Evolutionary conservation across 2,329 filamentous ascomycete species (phyloP).

Genomic region (Cytospora mali): DNA sequence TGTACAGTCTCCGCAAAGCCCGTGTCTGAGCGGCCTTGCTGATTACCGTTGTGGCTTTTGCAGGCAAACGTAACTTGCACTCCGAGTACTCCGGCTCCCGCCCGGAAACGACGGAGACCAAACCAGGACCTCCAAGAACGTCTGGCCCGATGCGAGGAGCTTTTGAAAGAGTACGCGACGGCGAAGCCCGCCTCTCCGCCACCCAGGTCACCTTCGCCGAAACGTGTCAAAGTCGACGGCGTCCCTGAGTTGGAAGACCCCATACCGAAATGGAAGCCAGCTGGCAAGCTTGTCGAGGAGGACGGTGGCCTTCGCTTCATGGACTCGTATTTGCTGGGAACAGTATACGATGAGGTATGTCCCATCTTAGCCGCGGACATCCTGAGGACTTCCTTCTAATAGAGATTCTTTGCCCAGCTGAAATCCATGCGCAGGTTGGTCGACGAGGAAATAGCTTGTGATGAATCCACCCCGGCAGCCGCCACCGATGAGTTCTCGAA

Average conservation of each 20-base stretch:
- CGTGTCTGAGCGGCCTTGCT: slow-evolving; percentile 11
- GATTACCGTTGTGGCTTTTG: neutral
- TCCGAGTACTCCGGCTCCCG: slow-evolving; percentile 61
- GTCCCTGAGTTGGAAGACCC: slow-evolving; percentile 38
- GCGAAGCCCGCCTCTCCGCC: slow-evolving; percentile 33
- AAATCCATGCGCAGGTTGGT: slow-evolving; percentile 62
- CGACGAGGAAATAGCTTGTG: slow-evolving; percentile 48
- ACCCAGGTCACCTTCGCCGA: slow-evolving; percentile 27
- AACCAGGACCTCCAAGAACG: slow-evolving; percentile 65
- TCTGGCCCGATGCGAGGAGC: slow-evolving; percentile 59
- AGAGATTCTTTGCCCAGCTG: slow-evolving; percentile 42
- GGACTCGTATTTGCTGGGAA: slow-evolving; percentile 58
- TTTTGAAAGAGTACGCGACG: slow-evolving; percentile 59
- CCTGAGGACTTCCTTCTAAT: slow-evolving; percentile 26
- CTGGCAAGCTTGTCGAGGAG: slow-evolving; percentile 58
- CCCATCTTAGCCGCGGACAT: neutral
- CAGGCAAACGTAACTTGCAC: slow-evolving; percentile 63
- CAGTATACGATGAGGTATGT: slow-evolving; percentile 58
- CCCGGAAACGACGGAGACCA: slow-evolving; percentile 60
- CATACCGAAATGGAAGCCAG: slow-evolving; percentile 45
- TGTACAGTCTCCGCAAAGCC: neutral
- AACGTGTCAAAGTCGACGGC: slow-evolving; percentile 18
- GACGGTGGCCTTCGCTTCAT: slow-evolving; percentile 59
- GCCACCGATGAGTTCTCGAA: slow-evolving; percentile 19
- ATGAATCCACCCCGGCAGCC: slow-evolving; percentile 24